Base-by-base conservation (phyloP, 2,329 filamentous ascomycete species). In the Fusarium sp. region DNA sequence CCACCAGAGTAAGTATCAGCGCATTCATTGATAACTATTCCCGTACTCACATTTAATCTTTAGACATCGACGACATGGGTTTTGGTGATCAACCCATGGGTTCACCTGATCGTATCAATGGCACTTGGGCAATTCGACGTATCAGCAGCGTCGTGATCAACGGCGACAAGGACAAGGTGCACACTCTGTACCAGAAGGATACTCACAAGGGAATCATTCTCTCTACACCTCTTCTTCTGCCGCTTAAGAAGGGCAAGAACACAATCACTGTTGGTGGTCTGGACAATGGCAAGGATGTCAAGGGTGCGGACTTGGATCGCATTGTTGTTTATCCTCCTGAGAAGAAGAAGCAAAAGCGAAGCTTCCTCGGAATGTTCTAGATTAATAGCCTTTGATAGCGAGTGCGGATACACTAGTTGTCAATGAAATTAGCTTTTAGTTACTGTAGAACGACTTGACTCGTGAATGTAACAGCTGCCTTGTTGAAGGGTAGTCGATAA, bases 91-190 rank as follows among this genome's bases (percentile, higher is more conserved):
- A 84, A 60, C 83, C 88, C 3, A 84, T 83, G 43, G 88, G 88
- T 7, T 77, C 79, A 0, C 88, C 88, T 0, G 87, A 90, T 71
- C 84, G 88, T 8, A 89, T 90, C 56, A 85, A 85, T 7, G 87
- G 88, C 0, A 77, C 80, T 0, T 90, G 87, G 87, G 85, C 88
- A 63, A 77, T 90, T 7, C 83, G 88, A 6, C 83, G 88, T 11
- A 86, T 90, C 57, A 85, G 84, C 70, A 88, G 87, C 47, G 87
- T 90, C 3, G 79, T 89, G 0, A 85, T 90, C 4, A 90, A 88
- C 63, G 84, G 81, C 4, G 80, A 79, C 8, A 71, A 70, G 4
- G 63, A 75, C 5, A 74, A 81, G 34, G 79, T 87, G 6, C 83
- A 89, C 59, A 81, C 77, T 0, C 75, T 88, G 8, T 86, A 83